Conservation (phyloP, 495 filamentous ascomycete species). For the Bacidia gigantensis region DNA sequence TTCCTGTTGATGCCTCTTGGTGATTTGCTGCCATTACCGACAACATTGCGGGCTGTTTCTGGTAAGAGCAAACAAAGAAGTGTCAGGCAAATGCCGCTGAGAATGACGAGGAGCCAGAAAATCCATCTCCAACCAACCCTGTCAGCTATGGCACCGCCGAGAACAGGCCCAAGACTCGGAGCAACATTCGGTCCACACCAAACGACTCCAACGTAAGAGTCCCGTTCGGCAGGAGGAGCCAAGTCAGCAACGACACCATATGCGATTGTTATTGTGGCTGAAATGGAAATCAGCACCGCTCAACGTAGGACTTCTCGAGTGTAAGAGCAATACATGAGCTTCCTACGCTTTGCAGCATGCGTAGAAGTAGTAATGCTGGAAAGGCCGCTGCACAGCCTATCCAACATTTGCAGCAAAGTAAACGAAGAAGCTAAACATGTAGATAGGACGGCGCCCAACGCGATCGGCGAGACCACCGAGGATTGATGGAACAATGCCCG, state of each 20-base stretch:
- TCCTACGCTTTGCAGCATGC: slow-evolving; percentile 50
- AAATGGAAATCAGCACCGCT: slow-evolving; percentile 18
- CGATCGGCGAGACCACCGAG: slow-evolving; percentile 48
- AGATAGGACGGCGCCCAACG: slow-evolving; percentile 44
- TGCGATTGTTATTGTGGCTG: slow-evolving; percentile 37
- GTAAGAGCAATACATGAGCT: slow-evolving; percentile 24
- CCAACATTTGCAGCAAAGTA: slow-evolving; percentile 52
- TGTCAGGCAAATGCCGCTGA: slow-evolving; percentile 28
- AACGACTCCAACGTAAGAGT: slow-evolving; percentile 35
- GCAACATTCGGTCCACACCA: slow-evolving; percentile 26
- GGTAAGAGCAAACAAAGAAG: slow-evolving; percentile 27
- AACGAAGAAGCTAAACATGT: slow-evolving; percentile 42
- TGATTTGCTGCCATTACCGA: slow-evolving; percentile 26
- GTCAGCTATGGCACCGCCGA: slow-evolving; percentile 46
- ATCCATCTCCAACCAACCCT: slow-evolving; percentile 49
- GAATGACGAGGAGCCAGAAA: slow-evolving; percentile 61
- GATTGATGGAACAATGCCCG: slow-evolving; percentile 45
- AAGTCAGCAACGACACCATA: slow-evolving; percentile 51
- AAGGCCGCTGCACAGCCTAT: slow-evolving; percentile 46
- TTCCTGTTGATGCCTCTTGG: no score
- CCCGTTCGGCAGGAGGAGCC: slow-evolving; percentile 42
- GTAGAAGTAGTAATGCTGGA: slow-evolving; percentile 43
- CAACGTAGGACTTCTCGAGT: not conserved
- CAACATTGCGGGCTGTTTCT: slow-evolving; percentile 30
- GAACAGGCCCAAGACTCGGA: slow-evolving; percentile 39